Evolutionary conservation across 2,329 filamentous ascomycete species (phyloP).

Genomic region (Sclerotinia spermophila): DNA sequence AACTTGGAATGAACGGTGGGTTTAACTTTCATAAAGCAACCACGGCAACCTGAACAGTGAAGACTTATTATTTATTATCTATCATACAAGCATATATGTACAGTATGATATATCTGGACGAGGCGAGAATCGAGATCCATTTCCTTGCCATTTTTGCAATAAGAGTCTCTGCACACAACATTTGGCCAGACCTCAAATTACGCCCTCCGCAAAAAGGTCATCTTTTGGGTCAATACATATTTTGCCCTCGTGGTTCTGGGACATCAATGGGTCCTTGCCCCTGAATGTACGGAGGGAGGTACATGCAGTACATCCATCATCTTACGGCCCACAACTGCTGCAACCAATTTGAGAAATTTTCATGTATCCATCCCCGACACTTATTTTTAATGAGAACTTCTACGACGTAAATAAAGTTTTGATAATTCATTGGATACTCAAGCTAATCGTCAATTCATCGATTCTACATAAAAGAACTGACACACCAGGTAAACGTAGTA

Average conservation of each 20-base stretch:
- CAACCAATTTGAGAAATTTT: background rate
- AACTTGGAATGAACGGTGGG: background rate
- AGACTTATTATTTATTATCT: too few relatives aligned
- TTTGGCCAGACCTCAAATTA: constrained; percentile 15
- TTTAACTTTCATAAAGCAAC: too few relatives aligned
- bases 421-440: background rate
- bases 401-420: constrained; percentile 1
- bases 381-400: constrained; percentile 4
- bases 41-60: too few relatives aligned
- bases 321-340: background rate
- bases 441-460: background rate
- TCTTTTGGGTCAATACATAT: constrained; percentile 5
- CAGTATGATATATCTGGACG: too few relatives aligned
- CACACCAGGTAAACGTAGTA: background rate
- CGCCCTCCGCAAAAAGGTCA: constrained; percentile 10
- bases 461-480: background rate
- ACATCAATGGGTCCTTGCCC: constrained; percentile 19
- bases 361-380: background rate
- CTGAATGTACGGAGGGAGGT: too few relatives aligned
- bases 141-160: background rate
- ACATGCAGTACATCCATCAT: background rate
- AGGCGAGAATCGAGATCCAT: constrained; percentile 1
- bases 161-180: too few relatives aligned
- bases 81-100: background rate
- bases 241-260: constrained; percentile 16